phyloP scores from a whole-genome alignment of 768 basidiomycete genomes.

The Suillus brevipes region DNA sequence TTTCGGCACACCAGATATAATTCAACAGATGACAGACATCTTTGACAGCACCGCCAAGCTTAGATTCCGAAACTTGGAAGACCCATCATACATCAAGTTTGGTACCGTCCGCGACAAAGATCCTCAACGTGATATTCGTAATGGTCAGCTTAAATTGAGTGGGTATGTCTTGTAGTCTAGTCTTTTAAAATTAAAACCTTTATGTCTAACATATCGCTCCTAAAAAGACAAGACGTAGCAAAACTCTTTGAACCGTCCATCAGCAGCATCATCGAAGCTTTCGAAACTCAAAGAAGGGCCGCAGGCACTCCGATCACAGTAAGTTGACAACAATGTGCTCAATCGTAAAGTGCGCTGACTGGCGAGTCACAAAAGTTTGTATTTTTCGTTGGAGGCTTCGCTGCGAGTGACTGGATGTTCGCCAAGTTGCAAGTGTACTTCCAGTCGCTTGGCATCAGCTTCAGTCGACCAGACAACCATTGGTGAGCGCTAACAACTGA shows the following conservation, averaged over 20 bases:
- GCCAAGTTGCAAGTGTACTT: conserved; percentile 41
- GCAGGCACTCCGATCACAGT: conserved; percentile 36
- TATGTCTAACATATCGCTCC: background rate
- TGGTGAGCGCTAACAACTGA: conserved; percentile 39
- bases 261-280: conserved; percentile 35
- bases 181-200: background rate
- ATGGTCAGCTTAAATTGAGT: conserved; percentile 39
- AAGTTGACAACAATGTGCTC: conserved; percentile 7
- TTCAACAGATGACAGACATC: conserved; percentile 36
- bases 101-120: conserved; percentile 42
- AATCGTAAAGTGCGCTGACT: background rate
- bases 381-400: conserved; percentile 56
- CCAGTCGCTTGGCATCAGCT: conserved; percentile 36
- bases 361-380: conserved; percentile 28
- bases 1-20: conserved; percentile 32
- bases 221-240: conserved; percentile 37
- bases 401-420: conserved; percentile 51
- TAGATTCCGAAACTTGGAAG: conserved; percentile 41
- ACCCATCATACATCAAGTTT: conserved; percentile 43
- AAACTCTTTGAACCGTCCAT: conserved; percentile 47
- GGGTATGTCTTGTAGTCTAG: conserved; percentile 28
- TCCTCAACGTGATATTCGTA: conserved; percentile 36
- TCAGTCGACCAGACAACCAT: conserved; percentile 54
- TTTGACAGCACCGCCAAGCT: conserved; percentile 44
- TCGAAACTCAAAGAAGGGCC: conserved; percentile 32